Evolutionary conservation across 768 basidiomycete species (phyloP), one percentile per base, ranked within the genome.

Genomic region (Lenzites betulinus): DNA sequence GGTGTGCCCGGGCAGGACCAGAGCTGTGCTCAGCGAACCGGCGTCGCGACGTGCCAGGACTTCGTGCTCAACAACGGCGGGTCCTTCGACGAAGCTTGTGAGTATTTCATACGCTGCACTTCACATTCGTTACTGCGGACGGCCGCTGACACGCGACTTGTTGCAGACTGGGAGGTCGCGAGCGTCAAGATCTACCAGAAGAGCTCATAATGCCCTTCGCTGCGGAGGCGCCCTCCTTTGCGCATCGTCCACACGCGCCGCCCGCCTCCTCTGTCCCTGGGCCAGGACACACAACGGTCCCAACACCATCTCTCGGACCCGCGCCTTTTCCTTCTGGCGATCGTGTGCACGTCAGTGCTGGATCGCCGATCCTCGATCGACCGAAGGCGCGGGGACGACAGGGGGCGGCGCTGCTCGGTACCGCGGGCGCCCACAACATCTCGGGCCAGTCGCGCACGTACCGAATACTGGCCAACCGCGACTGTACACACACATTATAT

Each of bases 1-100:
- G 92, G 92, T 30, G 81, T 88, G 54, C 91, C 90, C 18, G 94
- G 94, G 52, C 94, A 95, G 76, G 85, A 84, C 18, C 83, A 89
- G 71, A 93, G 90, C 72, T 98, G 95, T 68, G 91, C 92, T 16
- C 77, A 85, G 66, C 80, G 83, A 65, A 98, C 95, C 15, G 93
- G 93, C 41, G 87, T 85, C 72, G 77, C 88, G 25, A 90, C 88
- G 5, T 98, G 95, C 66, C 81, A 86, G 52, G 84, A 85, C 15
- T 98, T 87, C 71, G 87, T 97, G 26, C 79, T 79, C 62, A 83
- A 83, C 42, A 86, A 81, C 54, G 95, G 95, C 20, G 78, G 79
- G 33, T 79, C 90, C 2, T 87, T 94, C 69, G 68, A 69, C 4
- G 79, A 93, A 67, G 93, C 93, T 66, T 95, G 92, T 93, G 68